Conservation (phyloP, 2,329 filamentous ascomycete genomes). For the Xylariaceae sp. region DNA sequence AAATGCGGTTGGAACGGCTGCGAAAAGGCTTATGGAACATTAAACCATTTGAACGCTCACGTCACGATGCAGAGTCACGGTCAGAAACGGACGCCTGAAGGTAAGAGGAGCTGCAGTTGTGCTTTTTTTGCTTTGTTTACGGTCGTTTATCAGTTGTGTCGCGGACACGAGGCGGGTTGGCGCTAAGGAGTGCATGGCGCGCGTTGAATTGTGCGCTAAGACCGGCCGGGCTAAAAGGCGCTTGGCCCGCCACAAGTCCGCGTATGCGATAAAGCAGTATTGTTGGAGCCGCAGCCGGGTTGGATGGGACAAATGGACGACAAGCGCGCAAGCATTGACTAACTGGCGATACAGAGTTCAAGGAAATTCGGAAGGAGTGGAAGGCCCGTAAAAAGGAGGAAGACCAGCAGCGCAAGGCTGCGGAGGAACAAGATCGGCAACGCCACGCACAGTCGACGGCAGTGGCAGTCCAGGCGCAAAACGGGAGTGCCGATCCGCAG, state of each 20-base stretch:
- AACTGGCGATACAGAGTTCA: slow-evolving; percentile 69
- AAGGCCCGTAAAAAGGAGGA: slow-evolving; percentile 99
- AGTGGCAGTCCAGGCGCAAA: slow-evolving; percentile 52
- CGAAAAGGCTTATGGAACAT: slow-evolving; percentile 95
- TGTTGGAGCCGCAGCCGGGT: background rate
- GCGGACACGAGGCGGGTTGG: background rate
- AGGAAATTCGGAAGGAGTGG: slow-evolving; percentile 98
- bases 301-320: background rate
- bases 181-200: background rate
- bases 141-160: too few relatives aligned
- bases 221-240: background rate
- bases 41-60: slow-evolving; percentile 96
- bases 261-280: background rate
- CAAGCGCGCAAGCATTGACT: slow-evolving; percentile 20
- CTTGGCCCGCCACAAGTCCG: background rate
- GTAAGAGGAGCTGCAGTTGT: slow-evolving; percentile 50
- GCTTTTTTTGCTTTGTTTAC: background rate
- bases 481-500: slow-evolving; percentile 46
- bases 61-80: slow-evolving; percentile 99
- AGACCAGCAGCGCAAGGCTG: slow-evolving; percentile 81
- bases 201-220: background rate
- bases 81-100: slow-evolving; percentile 91
- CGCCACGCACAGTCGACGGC: slow-evolving; percentile 44
- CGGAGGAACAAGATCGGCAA: slow-evolving; percentile 77
- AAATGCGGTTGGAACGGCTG: slow-evolving; percentile 98